phyloP scores from a whole-genome alignment of 371 early-diverging fungal species.

The Parasitella parasitica region DNA sequence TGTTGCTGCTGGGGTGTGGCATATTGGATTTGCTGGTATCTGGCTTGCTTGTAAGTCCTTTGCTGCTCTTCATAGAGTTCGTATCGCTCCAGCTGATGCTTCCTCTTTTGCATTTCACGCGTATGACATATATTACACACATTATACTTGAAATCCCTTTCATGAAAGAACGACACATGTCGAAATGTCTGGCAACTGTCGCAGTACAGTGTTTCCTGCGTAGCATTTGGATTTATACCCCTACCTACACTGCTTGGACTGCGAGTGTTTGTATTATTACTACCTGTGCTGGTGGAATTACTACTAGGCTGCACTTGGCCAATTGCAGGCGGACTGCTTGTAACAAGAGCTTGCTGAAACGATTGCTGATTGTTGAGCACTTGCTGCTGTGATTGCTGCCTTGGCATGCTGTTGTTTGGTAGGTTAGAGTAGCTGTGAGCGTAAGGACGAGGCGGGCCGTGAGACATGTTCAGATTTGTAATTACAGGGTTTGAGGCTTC shows the following conservation, averaged over 20 bases:
- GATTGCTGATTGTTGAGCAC: conserved; percentile 3
- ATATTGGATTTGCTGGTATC: conserved; percentile 10
- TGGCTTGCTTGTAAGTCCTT: conserved; percentile 17
- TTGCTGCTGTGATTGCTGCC: conserved; percentile 4
- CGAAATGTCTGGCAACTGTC: conserved; percentile 31
- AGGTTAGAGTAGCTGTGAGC: neutral
- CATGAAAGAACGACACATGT: conserved; percentile 13
- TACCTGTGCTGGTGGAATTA: neutral
- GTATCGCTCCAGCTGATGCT: conserved; percentile 22
- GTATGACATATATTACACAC: conserved; percentile 21
- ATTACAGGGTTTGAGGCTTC: neutral
- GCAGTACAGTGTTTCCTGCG: conserved; percentile 20
- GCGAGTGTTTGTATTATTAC: neutral
- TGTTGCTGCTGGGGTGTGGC: neutral
- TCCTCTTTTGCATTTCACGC: conserved; percentile 25
- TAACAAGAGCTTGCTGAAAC: neutral
- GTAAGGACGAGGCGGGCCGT: neutral
- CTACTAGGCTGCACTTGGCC: neutral
- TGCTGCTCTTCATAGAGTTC: conserved; percentile 28
- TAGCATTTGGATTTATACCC: neutral
- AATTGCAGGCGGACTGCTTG: neutral
- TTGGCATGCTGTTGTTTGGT: neutral
- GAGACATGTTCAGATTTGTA: neutral
- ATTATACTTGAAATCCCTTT: conserved; percentile 21
- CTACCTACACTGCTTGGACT: neutral